Base-by-base conservation (phyloP, 768 basidiomycete species). In the Tricholoma sp. region DNA sequence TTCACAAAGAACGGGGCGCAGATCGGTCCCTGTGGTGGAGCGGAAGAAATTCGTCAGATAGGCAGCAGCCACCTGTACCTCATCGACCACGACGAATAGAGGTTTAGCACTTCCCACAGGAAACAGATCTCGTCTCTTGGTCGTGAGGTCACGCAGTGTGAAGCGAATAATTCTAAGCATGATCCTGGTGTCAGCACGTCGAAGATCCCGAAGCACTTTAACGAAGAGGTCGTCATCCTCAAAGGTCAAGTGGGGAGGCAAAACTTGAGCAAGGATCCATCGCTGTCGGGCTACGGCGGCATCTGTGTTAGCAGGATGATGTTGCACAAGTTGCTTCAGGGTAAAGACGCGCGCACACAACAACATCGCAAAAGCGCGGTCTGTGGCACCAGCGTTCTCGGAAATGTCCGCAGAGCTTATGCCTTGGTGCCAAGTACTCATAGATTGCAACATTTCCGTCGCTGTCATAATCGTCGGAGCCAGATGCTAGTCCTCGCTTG, bases 61-160 rank as follows among this genome's bases (percentile, higher is more conserved):
- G 19, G 57, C 49, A 43, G 59, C 57, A 50, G 59, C 59, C 53
- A 46, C 59, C 50, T 61, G 59, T 19, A 49, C 59, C 54, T 61
- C 59, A 50, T 61, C 57, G 57, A 61, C 31, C 52, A 61, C 60
- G n/a, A 54, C 57, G 21, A 61, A 61, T 31, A 58, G 43, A 50
- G 27, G 49, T 31, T 11, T 29, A 27, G 12, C 27, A 8, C 27
- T 31, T 50, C 49, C 18, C 18, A 9, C 12, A 50, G 49, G 49
- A 50, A 50, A 50, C 49, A 29, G 18, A 50, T 50, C 49, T 50
- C 16, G 12, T 29, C 16, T 18, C 29, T 41, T 41, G 9, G 47
- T 43, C 19, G 27, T 51, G 24, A 24, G 49, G n/a, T 11, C 37
- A 27, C 18, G 24, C 50, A 58, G 22, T 49, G 55, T 58, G 53